Percentiles rank a stretch among this genome's conserved stretches.
Evolutionary conservation across 129 eudicot species (phyloP).

Genomic region (Tagetes erecta): DNA sequence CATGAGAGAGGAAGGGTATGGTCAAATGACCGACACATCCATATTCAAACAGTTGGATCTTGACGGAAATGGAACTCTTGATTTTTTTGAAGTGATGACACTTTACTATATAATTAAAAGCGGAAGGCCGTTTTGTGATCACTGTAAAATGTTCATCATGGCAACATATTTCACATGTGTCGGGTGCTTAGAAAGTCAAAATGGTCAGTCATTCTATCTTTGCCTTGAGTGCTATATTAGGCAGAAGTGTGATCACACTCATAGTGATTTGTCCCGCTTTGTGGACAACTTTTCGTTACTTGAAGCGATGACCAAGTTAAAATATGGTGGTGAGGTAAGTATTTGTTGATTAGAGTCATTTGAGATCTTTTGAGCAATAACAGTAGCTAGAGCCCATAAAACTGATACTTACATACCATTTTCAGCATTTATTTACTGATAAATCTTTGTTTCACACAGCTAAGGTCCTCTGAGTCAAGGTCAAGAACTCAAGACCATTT

Average conservation of each 20-base stretch:
- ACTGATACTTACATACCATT: too few relatives aligned
- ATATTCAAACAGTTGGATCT: slow-evolving; percentile 44
- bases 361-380: not conserved
- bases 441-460: not conserved
- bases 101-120: slow-evolving; percentile 52
- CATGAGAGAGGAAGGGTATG: slow-evolving; percentile 42
- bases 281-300: slow-evolving; percentile 48
- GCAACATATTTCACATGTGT: slow-evolving; percentile 42
- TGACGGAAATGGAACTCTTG: slow-evolving; percentile 38
- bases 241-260: slow-evolving; percentile 25
- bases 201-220: slow-evolving; percentile 1
- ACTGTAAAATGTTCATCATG: slow-evolving; percentile 37
- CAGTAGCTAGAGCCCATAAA: too few relatives aligned
- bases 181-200: slow-evolving; percentile 37
- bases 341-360: not conserved
- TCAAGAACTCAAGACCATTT: slow-evolving; percentile 18
- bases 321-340: slow-evolving; percentile 23
- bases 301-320: slow-evolving; percentile 35
- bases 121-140: slow-evolving; percentile 53
- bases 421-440: not conserved
- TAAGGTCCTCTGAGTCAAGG: not conserved
- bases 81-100: slow-evolving; percentile 51
- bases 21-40: slow-evolving; percentile 10
- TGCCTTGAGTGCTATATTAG: slow-evolving; percentile 33
- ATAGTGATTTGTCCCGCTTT: slow-evolving; percentile 25